phyloP scores from a whole-genome alignment of 352 stramenopile genomes.

The Phytophthora rubi region DNA sequence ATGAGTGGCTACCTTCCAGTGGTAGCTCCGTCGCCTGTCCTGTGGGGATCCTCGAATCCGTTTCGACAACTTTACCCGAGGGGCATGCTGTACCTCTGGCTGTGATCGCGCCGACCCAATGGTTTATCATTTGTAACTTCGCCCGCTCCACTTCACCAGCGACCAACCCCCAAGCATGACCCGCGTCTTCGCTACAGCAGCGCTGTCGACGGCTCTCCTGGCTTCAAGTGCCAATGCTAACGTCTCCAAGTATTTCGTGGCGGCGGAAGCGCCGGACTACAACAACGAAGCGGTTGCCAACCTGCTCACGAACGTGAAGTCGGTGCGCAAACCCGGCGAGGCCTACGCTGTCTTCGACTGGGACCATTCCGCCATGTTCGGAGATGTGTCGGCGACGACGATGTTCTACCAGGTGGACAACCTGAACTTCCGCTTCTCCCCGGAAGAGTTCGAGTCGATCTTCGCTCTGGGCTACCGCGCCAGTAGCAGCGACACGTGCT shows the following conservation, averaged over 20 bases:
- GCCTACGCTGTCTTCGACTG: slow-evolving; percentile 54
- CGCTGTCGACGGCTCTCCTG: slow-evolving; percentile 14
- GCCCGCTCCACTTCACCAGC: not conserved
- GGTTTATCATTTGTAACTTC: not conserved
- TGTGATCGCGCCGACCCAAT: not conserved
- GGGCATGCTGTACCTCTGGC: too few species aligned
- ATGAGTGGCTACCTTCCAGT: not conserved
- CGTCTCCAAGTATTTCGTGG: slow-evolving; percentile 34
- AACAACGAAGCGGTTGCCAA: slow-evolving; percentile 44
- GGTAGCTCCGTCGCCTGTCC: not conserved
- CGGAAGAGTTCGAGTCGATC: slow-evolving; percentile 38
- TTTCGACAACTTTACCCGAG: not conserved
- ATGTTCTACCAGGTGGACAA: slow-evolving; percentile 54
- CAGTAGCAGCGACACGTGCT: slow-evolving; percentile 42
- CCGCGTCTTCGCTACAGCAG: slow-evolving; percentile 2
- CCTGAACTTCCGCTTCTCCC: slow-evolving; percentile 45
- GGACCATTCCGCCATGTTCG: slow-evolving; percentile 61
- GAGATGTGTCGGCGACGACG: slow-evolving; percentile 55
- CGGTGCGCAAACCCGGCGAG: slow-evolving; percentile 33
- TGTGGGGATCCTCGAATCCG: not conserved
- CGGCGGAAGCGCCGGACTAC: slow-evolving; percentile 47
- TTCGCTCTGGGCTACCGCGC: slow-evolving; percentile 52
- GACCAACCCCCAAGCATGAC: not conserved
- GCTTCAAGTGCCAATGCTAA: not conserved
- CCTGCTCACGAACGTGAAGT: slow-evolving; percentile 34